phyloP scores from a whole-genome alignment of 2,329 filamentous ascomycete species.

The Chalaropsis thielavioides region DNA sequence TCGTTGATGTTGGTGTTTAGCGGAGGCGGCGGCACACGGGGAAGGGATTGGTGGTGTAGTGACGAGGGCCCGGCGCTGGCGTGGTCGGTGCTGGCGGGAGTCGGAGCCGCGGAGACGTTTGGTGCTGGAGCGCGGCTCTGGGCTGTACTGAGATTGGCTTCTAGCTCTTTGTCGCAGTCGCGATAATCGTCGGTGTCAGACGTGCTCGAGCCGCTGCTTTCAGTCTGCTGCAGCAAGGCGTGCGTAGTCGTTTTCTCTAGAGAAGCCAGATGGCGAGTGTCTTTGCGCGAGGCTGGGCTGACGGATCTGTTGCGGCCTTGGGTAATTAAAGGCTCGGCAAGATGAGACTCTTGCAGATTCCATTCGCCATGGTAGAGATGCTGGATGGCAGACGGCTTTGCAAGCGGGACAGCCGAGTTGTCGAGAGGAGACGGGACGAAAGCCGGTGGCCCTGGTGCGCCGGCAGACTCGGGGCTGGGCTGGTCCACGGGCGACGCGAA shows the following conservation, averaged over 20 bases:
- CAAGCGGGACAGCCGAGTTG: not conserved
- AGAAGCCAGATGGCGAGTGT: not conserved
- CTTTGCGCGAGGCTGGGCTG: conserved; percentile 5
- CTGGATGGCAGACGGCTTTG: not conserved
- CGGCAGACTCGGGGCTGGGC: not conserved
- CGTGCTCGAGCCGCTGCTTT: not conserved
- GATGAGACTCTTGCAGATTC: conserved; percentile 14
- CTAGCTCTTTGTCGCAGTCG: not conserved
- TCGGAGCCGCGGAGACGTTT: not conserved
- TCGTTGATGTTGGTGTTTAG: not conserved
- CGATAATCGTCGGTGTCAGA: not conserved
- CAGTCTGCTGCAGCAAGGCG: not conserved
- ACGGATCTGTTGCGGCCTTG: conserved; percentile 6
- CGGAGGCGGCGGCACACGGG: not conserved
- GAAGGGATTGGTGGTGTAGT: not conserved
- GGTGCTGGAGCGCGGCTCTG: not conserved
- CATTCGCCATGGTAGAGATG: conserved; percentile 2
- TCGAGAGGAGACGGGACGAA: not conserved
- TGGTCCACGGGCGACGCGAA: not conserved
- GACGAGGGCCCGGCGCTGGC: not conserved
- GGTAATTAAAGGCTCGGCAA: conserved; percentile 10
- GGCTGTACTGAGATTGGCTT: not conserved
- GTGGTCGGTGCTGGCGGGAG: not conserved
- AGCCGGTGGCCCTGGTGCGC: not conserved
- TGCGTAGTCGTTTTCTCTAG: not conserved